These are phyloP conservation scores for Ganoderma meredithae DNA, from an alignment of 1,284 basidiomycete species.

Conservation along the genomic window DNA sequence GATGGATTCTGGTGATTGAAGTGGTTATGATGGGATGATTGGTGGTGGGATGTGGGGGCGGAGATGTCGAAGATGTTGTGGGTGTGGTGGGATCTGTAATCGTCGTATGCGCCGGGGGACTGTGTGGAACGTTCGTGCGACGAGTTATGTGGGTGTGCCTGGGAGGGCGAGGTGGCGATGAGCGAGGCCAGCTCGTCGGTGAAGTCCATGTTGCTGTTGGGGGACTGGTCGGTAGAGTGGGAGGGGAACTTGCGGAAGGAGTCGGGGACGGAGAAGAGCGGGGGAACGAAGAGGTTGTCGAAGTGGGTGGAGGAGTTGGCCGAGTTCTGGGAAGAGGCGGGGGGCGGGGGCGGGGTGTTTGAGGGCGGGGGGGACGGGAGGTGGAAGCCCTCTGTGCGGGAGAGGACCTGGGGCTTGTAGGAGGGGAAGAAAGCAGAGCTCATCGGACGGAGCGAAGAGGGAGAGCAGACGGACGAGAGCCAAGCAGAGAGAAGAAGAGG, in stretches of 20 bases:
- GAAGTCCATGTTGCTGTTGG: constrained; percentile 57
- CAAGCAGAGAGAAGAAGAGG: constrained; percentile 21
- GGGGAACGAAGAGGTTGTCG: constrained; percentile 53
- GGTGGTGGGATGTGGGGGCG: constrained; percentile 48
- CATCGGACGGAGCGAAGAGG: constrained; percentile 28
- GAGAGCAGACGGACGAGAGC: constrained; percentile 11
- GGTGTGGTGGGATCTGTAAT: constrained; percentile 48
- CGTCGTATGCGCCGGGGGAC: constrained; percentile 44
- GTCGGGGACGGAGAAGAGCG: constrained; percentile 53
- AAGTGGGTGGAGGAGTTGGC: constrained; percentile 37
- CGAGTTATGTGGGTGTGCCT: constrained; percentile 43
- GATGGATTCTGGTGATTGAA: constrained; percentile 33
- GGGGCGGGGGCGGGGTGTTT: constrained; percentile 49
- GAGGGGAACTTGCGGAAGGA: constrained; percentile 58
- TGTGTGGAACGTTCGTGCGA: constrained; percentile 53
- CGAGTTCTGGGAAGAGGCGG: constrained; percentile 41
- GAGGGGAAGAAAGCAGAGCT: constrained; percentile 41
- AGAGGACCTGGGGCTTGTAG: constrained; percentile 50
- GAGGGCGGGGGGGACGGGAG: constrained; percentile 55
- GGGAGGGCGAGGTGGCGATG: constrained; percentile 50
- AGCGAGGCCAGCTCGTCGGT: constrained; percentile 68
- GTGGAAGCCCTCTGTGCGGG: constrained; percentile 71
- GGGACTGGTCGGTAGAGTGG: constrained; percentile 31
- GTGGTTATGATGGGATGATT: constrained; percentile 36
- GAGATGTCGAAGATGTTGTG: constrained; percentile 81